Evolutionary conservation across 345 rosid species (phyloP).

Genomic region (Acer saccharum): DNA sequence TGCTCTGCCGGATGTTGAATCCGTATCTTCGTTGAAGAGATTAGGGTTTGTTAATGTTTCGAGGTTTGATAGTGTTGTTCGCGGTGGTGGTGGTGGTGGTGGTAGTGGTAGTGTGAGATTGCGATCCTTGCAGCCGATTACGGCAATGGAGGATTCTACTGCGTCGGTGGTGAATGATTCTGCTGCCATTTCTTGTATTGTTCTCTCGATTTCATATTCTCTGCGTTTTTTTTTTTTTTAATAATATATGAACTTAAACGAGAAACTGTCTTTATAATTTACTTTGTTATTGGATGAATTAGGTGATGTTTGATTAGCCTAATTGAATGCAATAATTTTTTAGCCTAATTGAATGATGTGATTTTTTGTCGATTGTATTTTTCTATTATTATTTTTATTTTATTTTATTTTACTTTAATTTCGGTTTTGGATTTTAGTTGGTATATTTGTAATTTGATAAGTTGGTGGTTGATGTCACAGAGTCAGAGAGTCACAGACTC

Average conservation of each 20-base stretch:
- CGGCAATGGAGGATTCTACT: constrained; percentile 50
- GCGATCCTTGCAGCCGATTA: constrained; percentile 35
- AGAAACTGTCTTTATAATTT: too few relatives aligned
- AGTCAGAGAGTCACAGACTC: too few relatives aligned
- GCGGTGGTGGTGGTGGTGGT: neutral
- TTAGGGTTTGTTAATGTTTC: constrained; percentile 10
- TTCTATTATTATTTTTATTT: neutral
- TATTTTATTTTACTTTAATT: neutral
- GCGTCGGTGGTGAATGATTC: constrained; percentile 28
- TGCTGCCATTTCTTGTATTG: constrained; percentile 36
- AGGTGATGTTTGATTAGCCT: neutral
- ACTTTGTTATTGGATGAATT: neutral
- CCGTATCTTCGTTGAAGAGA: neutral
- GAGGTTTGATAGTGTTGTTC: constrained; percentile 2
- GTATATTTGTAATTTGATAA: neutral
- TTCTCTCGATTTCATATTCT: neutral
- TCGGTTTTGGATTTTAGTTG: neutral
- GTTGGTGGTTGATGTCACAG: neutral
- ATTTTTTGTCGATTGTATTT: constrained; percentile 7
- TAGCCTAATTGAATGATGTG: neutral
- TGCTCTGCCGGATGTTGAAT: neutral
- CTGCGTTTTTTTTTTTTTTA: neutral
- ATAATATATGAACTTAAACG: neutral
- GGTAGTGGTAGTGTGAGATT: constrained; percentile 23
- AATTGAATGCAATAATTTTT: neutral